Evolutionary conservation across 2,329 filamentous ascomycete species (phyloP).

Genomic region (Trichophyton rubrum): DNA sequence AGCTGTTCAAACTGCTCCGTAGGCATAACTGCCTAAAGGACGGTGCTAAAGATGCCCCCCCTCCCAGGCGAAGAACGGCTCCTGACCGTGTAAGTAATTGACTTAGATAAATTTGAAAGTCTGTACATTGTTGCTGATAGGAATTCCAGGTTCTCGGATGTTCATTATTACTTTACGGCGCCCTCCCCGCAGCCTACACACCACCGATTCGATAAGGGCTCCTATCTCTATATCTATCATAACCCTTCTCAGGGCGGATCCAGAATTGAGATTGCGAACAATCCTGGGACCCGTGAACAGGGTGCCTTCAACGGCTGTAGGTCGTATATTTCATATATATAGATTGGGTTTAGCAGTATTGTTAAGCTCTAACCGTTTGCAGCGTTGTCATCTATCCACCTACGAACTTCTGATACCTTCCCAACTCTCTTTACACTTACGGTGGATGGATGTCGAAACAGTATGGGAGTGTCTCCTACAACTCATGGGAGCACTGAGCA

Average conservation of each 20-base stretch:
- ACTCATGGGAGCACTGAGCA: slow-evolving; percentile 21
- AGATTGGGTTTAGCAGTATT: neutral
- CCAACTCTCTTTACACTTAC: slow-evolving; percentile 47
- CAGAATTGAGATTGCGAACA: slow-evolving; percentile 51
- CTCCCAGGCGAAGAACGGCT: slow-evolving; percentile 35
- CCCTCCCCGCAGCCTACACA: slow-evolving; percentile 44
- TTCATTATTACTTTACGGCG: slow-evolving; percentile 51
- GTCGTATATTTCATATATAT: slow-evolving; percentile 16
- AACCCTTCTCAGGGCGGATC: slow-evolving; percentile 41
- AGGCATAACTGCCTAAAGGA: neutral
- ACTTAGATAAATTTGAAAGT: neutral
- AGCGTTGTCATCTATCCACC: slow-evolving; percentile 41
- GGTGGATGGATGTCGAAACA: slow-evolving; percentile 33
- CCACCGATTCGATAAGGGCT: slow-evolving; percentile 52
- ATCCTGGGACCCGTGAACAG: slow-evolving; percentile 50
- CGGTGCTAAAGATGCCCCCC: slow-evolving; percentile 29
- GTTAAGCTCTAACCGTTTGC: slow-evolving; percentile 5
- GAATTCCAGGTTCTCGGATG: slow-evolving; percentile 45
- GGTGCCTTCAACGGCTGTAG: slow-evolving; percentile 51
- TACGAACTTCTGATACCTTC: slow-evolving; percentile 47
- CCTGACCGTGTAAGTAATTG: slow-evolving; percentile 33
- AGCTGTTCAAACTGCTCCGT: neutral
- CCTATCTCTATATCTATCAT: slow-evolving; percentile 53
- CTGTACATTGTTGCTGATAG: slow-evolving; percentile 8
- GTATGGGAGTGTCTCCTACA: slow-evolving; percentile 17